Base-by-base conservation (phyloP, 768 basidiomycete genomes). In the Auriscalpium orientale region DNA sequence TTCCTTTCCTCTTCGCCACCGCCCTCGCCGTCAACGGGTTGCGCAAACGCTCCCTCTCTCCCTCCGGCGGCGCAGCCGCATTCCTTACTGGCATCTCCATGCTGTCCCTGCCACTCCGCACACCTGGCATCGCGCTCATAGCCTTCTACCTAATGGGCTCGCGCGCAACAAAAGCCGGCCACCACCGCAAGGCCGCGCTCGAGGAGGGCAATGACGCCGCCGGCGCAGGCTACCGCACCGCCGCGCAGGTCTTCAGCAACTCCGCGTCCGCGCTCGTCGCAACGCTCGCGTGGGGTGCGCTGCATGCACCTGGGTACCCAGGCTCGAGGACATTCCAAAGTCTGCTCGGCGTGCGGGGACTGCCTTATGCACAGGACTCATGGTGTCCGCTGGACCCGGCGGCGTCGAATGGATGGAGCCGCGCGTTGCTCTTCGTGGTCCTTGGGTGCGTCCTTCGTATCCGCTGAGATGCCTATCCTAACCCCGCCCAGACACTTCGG, bases 91-190 rank as follows among this genome's bases (percentile, higher is more conserved):
- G 93, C 4, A 85, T 87, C 66, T 62, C 79, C 6, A 82, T 84
- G 67, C 76, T 98, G 69, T 76, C 83, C 15, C 82, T 82, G n/a
- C 83, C 79, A 9, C 74, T 84, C 38, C 75, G 78, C 45, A 78
- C 80, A 0, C 85, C 90, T 64, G 88, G 85, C 15, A 68, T 79
- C 11, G 73, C 82, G 1, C 73, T 94, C 55, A 77, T 92, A 56
- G 80, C 79, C 0, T 89, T 95, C 68, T 95, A 97, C 68, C 72
- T 94, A 34, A 64, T 82, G 0, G 94, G 85, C 4, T 89, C 88
- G 58, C 79, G 81, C 48, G 93, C 93, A 0, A 97, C 95, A 3
- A 94, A 92, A 70, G 88, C 86, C 58, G 86, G 91, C 55, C 93
- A 85, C 71, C 73, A 80, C 51, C 74, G 76, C 52, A 98, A 97